Evolutionary conservation across 257 asterid species (phyloP), one percentile per base, ranked within the genome.

Genomic region (Ligustrum vulgare): DNA sequence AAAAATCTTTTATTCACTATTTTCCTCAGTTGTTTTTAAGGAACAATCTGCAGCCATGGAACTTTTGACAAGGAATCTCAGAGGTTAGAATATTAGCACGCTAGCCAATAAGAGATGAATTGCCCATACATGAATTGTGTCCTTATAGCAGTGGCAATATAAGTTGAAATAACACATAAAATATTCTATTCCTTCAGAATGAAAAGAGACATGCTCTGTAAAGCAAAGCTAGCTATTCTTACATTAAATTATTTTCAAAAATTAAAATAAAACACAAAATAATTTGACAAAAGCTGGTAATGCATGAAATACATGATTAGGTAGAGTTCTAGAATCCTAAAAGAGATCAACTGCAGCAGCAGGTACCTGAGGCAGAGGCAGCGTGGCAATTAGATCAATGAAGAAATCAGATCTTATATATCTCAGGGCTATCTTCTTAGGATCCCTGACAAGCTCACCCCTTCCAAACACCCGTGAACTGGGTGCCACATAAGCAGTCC

Each of bases 381-480:
- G 84, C 36, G 94, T 90, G 3, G 98, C 98, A 71, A 94, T 77
- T 36, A 94, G 87, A 87, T 94, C 98, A 70, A 94, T 81, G 80
- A 92, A 88, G 82, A 94, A 94, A 75, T 90, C 97, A 0, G 98
- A 80, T 83, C 81, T 89, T 35, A 94, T 60, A 79, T 94, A 94
- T 83, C 94, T 89, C 13, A 65, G 75, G 4, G 97, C 94, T 72
- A 94, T 94, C 82, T 88, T 84, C 86, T 85, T 86, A 28, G 98
- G 90, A 85, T 94, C 97, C 97, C 82, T 94, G 64, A 92, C 98
- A 86, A 92, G 98, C 88, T 94, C 98, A 73, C 98, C 98, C 90
- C 94, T 90, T 43, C 98, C 98, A 78, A 90, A 94, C 25, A 94
- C 97, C 76, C 97, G 88, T 28, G 98, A 89, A 82, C 93, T 92